These are phyloP conservation scores for Salicornia ramosissima DNA, from an alignment of 148 eudicot species.

Conservation along the genomic window DNA sequence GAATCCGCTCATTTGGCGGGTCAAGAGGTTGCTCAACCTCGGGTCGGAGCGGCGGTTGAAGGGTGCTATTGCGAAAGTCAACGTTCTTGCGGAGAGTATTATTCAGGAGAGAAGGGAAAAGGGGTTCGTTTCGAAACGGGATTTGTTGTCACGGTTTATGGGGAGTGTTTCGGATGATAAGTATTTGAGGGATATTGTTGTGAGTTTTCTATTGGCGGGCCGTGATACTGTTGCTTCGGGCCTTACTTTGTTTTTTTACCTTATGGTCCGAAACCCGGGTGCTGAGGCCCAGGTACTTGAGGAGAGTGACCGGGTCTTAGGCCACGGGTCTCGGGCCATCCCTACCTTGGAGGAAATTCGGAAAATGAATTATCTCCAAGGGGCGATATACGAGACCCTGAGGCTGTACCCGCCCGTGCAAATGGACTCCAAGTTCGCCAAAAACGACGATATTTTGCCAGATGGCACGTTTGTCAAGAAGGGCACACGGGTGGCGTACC, in stretches of 20 bases:
- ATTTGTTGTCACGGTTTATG: conserved; percentile 57
- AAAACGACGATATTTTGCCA: conserved; percentile 34
- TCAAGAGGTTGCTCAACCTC: conserved; percentile 33
- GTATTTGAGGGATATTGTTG: conserved; percentile 50
- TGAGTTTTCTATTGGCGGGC: conserved; percentile 57
- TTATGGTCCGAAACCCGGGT: conserved; percentile 41
- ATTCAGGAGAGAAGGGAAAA: conserved; percentile 30
- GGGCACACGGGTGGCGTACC: conserved; percentile 45
- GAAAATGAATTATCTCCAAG: conserved; percentile 39
- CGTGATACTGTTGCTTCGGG: conserved; percentile 62
- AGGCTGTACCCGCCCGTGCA: conserved; percentile 42
- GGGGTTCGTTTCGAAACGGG: conserved; percentile 22
- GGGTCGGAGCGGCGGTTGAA: conserved; percentile 44
- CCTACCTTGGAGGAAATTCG: conserved; percentile 29
- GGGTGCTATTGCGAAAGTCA: conserved; percentile 34
- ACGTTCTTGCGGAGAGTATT: conserved; percentile 34
- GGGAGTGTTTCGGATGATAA: conserved; percentile 29
- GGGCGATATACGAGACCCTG: conserved; percentile 31
- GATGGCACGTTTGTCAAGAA: conserved; percentile 39
- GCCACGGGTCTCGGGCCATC: conserved; percentile 13
- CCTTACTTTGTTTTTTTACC: conserved; percentile 45
- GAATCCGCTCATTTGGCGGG: conserved; percentile 40
- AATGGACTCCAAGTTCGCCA: conserved; percentile 42
- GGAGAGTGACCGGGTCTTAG: conserved; percentile 39
- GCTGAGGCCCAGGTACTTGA: conserved; percentile 33